phyloP scores from a whole-genome alignment of 2,329 filamentous ascomycete genomes.

The Fusarium albidum region DNA sequence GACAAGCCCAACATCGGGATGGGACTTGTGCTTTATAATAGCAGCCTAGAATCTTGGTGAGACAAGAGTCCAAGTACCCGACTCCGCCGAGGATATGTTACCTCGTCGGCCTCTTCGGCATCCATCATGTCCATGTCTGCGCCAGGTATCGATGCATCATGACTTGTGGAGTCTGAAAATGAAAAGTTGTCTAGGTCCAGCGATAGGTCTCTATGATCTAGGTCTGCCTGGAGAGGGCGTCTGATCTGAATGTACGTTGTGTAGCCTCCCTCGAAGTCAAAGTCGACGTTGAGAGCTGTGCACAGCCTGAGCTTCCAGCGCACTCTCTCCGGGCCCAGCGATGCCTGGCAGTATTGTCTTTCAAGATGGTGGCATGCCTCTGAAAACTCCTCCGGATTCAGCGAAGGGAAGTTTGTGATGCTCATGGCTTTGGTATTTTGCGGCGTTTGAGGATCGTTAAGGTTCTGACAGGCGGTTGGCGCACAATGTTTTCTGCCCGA shows the following conservation, averaged over 20 bases:
- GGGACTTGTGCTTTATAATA: conserved; percentile 44
- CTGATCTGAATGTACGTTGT: conserved; percentile 65
- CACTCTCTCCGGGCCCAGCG: conserved; percentile 61
- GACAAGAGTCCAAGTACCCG: conserved; percentile 18
- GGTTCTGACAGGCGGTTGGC: conserved; percentile 7
- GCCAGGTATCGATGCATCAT: conserved; percentile 36
- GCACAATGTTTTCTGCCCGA: neutral
- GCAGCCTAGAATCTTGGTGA: conserved; percentile 49
- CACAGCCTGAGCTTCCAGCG: conserved; percentile 64
- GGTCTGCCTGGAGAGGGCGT: conserved; percentile 56
- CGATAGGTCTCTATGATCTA: conserved; percentile 56
- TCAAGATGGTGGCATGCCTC: conserved; percentile 71
- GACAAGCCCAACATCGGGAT: conserved; percentile 56
- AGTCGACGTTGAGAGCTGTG: conserved; percentile 58
- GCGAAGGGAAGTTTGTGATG: conserved; percentile 66
- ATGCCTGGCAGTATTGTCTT: conserved; percentile 65
- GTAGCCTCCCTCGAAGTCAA: conserved; percentile 52
- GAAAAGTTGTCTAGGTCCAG: conserved; percentile 56
- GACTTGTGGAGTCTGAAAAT: conserved; percentile 44
- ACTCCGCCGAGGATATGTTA: conserved; percentile 42
- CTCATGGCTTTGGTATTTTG: conserved; percentile 43
- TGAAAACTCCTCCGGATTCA: conserved; percentile 69
- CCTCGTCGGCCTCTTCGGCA: conserved; percentile 61
- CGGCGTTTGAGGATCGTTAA: neutral
- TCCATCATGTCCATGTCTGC: conserved; percentile 58